Conservation (phyloP, 176 grass and related monocot species). For the Carex littledalei region DNA sequence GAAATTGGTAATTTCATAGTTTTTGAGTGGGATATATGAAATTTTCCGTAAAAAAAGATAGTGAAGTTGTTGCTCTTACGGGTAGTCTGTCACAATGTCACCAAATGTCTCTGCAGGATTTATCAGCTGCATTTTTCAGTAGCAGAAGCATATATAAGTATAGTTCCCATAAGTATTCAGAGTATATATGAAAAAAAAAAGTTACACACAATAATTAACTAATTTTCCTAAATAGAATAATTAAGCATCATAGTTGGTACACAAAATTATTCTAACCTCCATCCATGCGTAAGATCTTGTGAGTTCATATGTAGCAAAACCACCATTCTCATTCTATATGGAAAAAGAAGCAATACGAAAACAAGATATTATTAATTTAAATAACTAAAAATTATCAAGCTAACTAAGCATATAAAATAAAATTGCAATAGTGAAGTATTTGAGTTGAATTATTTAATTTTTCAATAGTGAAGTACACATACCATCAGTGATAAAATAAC, state of each 20-base stretch:
- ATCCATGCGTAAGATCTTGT: conserved; percentile 88
- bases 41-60: background rate
- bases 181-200: background rate
- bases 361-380: background rate
- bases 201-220: background rate
- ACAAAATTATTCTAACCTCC: conserved; percentile 44
- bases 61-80: conserved; percentile 55
- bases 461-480: conserved; percentile 3
- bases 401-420: background rate
- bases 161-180: conserved; percentile 1
- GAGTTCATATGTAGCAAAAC: conserved; percentile 86
- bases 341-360: conserved; percentile 17
- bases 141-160: background rate
- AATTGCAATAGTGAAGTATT: background rate
- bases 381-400: background rate
- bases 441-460: background rate
- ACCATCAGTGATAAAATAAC: conserved; percentile 92
- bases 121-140: conserved; percentile 54
- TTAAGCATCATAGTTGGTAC: background rate
- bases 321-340: conserved; percentile 77
- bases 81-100: conserved; percentile 91
- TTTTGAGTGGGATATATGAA: no score
- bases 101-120: conserved; percentile 97
- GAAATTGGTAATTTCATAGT: no score
- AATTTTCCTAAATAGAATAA: background rate